phyloP scores from a whole-genome alignment of 305 asterid genomes.

The Striga hermonthica region DNA sequence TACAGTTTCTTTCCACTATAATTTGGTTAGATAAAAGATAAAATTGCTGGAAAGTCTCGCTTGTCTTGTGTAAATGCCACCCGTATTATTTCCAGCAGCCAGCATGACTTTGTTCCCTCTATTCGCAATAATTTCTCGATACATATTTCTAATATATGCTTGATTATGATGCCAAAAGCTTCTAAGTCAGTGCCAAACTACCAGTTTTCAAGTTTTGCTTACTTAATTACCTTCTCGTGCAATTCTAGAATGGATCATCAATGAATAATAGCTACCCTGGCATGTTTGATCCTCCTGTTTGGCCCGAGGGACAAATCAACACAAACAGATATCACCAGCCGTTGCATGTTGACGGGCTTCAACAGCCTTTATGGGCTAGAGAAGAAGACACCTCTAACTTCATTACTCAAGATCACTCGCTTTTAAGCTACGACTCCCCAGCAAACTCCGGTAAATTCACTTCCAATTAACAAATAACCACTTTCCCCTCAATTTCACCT shows the following conservation, averaged over 20 bases:
- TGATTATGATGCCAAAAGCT: too few relatives aligned
- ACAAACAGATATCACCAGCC: slow-evolving; percentile 63
- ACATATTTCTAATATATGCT: neutral
- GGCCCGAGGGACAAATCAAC: slow-evolving; percentile 60
- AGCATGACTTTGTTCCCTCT: too few relatives aligned
- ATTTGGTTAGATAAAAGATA: neutral
- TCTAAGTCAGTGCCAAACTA: neutral
- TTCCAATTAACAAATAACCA: neutral
- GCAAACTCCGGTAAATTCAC: slow-evolving; percentile 65
- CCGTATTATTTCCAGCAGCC: too few relatives aligned
- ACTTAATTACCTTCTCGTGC: neutral
- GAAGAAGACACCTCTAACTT: slow-evolving; percentile 62
- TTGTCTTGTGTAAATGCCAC: neutral
- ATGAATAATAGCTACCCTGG: slow-evolving; percentile 54
- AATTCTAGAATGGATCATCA: slow-evolving; percentile 51
- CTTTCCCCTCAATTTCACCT: too few relatives aligned
- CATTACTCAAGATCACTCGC: slow-evolving; percentile 58
- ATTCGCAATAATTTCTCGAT: too few relatives aligned
- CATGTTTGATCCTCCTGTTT: slow-evolving; percentile 56
- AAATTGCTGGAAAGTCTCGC: neutral
- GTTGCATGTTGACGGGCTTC: slow-evolving; percentile 59
- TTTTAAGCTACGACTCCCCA: slow-evolving; percentile 60
- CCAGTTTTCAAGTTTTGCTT: neutral
- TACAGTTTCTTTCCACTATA: slow-evolving; percentile 8
- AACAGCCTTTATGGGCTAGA: slow-evolving; percentile 59